A percentile compares a stretch with the other conserved stretches of the same genome.
Evolutionary conservation across 371 early-diverging fungal genomes (phyloP).

Genomic region (Rhizopus arrhizus): DNA sequence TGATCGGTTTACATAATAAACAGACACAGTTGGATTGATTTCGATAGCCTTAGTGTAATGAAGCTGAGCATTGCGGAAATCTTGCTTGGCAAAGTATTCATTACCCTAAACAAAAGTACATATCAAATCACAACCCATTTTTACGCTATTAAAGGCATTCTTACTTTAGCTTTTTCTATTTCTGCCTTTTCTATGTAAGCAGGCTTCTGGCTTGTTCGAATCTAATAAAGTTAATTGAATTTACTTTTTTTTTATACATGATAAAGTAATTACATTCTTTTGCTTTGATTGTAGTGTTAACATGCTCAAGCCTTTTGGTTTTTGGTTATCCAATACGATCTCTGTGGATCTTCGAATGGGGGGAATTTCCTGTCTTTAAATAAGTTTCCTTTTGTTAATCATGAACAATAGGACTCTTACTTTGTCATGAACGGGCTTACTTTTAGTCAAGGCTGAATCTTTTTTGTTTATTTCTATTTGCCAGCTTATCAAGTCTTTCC

Average conservation of each 20-base stretch:
- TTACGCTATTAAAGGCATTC: neutral
- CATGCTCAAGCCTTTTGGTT: slow-evolving; percentile 19
- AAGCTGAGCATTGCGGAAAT: slow-evolving; percentile 66
- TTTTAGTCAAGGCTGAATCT: slow-evolving; percentile 21
- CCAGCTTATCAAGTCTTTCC: slow-evolving; percentile 30
- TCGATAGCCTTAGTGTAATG: slow-evolving; percentile 73
- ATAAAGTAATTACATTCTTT: neutral
- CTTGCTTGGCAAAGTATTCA: slow-evolving; percentile 69
- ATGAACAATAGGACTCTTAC: slow-evolving; percentile 6
- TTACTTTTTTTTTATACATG: neutral
- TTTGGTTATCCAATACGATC: slow-evolving; percentile 17
- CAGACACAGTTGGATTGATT: slow-evolving; percentile 64
- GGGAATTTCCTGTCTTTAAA: slow-evolving; percentile 17
- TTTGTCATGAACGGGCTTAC: slow-evolving; percentile 28
- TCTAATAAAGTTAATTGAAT: neutral
- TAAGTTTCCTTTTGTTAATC: neutral
- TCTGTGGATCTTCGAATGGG: slow-evolving; percentile 17
- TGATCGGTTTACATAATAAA: slow-evolving; percentile 79
- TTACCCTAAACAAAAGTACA: slow-evolving; percentile 66
- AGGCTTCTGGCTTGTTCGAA: slow-evolving; percentile 3
- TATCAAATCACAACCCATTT: neutral
- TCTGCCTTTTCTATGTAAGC: slow-evolving; percentile 42
- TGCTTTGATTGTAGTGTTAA: neutral
- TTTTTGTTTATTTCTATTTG: slow-evolving; percentile 26
- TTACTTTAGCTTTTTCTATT: slow-evolving; percentile 69